Conservation (phyloP, 805 yeast species). For the Kuraishia hungarica region DNA sequence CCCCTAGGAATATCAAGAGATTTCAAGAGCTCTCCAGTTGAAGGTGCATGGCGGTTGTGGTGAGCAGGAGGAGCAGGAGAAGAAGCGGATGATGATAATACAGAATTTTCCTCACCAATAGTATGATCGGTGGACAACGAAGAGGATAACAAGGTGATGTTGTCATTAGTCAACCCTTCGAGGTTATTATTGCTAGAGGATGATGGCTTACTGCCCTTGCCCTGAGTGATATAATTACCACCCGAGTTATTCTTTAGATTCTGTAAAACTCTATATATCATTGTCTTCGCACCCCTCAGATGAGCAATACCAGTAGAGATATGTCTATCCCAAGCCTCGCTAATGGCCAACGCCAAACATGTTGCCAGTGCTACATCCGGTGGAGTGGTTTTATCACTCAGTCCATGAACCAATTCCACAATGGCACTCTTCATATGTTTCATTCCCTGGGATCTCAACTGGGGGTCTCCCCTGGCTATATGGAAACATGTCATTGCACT, state of each 20-base stretch:
- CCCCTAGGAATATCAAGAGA: conserved; percentile 26
- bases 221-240: not conserved
- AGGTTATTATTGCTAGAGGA: not conserved
- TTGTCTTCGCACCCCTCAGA: conserved; percentile 55
- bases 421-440: conserved; percentile 54
- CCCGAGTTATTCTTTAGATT: conserved; percentile 5
- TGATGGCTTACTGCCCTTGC: too few relatives aligned
- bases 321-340: conserved; percentile 64
- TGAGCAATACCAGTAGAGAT: conserved; percentile 64
- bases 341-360: conserved; percentile 52
- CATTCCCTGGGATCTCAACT: conserved; percentile 40
- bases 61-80: too few relatives aligned
- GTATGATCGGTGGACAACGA: not conserved
- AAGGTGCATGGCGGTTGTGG: too few relatives aligned
- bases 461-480: conserved; percentile 35
- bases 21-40: not conserved
- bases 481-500: conserved; percentile 65
- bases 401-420: conserved; percentile 48
- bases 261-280: conserved; percentile 40
- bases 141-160: not conserved
- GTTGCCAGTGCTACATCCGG: conserved; percentile 62
- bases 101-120: not conserved
- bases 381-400: conserved; percentile 36
- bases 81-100: not conserved
- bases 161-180: not conserved